Conservation (phyloP, 768 basidiomycete species). For the Suillus clintonianus region DNA sequence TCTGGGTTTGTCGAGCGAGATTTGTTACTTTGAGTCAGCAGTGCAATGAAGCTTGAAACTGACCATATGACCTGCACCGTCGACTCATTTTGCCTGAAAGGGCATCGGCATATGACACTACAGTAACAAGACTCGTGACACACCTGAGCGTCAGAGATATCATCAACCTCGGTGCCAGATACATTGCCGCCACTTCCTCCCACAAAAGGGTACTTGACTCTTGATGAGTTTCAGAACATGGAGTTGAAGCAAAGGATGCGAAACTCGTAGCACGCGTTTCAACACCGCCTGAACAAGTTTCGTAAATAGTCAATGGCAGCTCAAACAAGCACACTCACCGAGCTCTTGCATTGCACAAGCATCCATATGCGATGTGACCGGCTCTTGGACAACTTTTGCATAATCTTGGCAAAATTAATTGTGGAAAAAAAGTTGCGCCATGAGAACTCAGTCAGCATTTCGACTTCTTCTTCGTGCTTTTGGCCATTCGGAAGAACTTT, state of each 20-base stretch:
- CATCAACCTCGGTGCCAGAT: conserved; percentile 88
- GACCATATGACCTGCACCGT: conserved; percentile 80
- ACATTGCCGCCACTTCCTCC: conserved; percentile 98
- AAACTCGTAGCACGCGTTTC: conserved; percentile 91
- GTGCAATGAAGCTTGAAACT: conserved; percentile 8
- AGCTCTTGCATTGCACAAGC: conserved; percentile 97
- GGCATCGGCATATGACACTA: not conserved
- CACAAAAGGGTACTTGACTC: conserved; percentile 97
- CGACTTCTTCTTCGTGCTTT: conserved; percentile 83
- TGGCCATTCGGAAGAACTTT: conserved; percentile 71
- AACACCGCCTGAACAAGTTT: conserved; percentile 72
- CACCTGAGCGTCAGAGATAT: conserved; percentile 89
- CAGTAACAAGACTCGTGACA: conserved; percentile 15
- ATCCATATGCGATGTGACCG: conserved; percentile 94
- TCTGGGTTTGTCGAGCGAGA: conserved; percentile 64
- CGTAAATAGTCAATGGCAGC: not conserved
- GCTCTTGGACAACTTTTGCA: conserved; percentile 96
- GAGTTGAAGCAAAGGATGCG: conserved; percentile 91
- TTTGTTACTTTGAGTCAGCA: conserved; percentile 32
- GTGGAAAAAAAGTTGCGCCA: conserved; percentile 98
- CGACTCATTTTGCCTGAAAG: conserved; percentile 66
- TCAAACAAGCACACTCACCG: conserved; percentile 53
- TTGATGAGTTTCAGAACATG: conserved; percentile 97
- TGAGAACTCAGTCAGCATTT: conserved; percentile 90
- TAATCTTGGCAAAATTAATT: conserved; percentile 96